phyloP scores from a whole-genome alignment of 139 green algal genomes.

The Spirogloea muscicola region DNA sequence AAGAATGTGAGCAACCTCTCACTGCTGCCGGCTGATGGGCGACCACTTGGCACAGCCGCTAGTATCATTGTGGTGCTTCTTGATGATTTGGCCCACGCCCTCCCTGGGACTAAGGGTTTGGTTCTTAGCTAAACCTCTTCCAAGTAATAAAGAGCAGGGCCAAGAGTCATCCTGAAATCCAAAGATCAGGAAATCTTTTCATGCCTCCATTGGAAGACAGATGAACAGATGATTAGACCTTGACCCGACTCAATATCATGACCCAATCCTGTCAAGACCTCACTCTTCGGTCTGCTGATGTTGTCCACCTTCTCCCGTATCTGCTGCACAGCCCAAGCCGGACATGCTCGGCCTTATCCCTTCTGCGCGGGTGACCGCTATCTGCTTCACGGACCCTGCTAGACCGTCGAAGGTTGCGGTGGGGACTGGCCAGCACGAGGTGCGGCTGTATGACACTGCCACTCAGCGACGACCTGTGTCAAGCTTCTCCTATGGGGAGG shows the following conservation, averaged over 20 bases:
- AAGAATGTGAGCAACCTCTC: conserved; percentile 8
- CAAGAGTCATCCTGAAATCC: too few relatives aligned
- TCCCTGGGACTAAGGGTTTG: background rate
- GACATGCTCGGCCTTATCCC: conserved; percentile 7
- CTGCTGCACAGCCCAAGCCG: conserved; percentile 4
- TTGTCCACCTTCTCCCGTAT: background rate
- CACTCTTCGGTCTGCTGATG: background rate
- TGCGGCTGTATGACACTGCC: conserved; percentile 10
- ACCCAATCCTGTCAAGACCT: too few relatives aligned
- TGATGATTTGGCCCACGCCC: too few relatives aligned
- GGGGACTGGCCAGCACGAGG: background rate
- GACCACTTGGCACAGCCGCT: too few relatives aligned
- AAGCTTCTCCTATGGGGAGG: background rate
- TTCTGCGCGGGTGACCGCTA: conserved; percentile 1
- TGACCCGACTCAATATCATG: too few relatives aligned
- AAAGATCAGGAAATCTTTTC: too few relatives aligned
- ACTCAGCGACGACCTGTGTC: conserved; percentile 1
- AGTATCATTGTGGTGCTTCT: too few relatives aligned
- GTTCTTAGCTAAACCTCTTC: too few relatives aligned
- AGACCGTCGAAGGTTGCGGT: background rate
- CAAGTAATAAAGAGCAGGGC: too few relatives aligned
- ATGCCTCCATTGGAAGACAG: too few relatives aligned
- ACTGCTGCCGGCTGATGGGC: background rate
- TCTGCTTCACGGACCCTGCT: background rate
- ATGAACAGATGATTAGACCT: too few relatives aligned